These are phyloP conservation scores for Ophiostoma fasciatum DNA, from an alignment of 2,329 filamentous ascomycete genomes.

Conservation along the genomic window DNA sequence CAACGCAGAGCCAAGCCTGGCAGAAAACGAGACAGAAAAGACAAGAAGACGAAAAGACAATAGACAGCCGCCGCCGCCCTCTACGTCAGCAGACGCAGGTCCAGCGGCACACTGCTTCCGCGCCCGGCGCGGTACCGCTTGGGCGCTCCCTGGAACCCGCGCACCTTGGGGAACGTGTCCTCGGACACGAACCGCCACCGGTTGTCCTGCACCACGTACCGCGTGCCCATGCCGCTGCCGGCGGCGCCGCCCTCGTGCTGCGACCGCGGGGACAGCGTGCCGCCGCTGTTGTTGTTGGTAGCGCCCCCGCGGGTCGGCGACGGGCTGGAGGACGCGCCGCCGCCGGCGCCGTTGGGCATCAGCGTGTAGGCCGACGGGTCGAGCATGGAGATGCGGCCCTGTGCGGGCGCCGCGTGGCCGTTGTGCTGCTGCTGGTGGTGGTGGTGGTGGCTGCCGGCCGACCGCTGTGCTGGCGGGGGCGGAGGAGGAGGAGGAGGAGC, in stretches of 20 bases:
- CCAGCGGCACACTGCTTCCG: conserved; percentile 85
- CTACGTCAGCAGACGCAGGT: conserved; percentile 39
- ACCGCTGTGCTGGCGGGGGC: conserved; percentile 12
- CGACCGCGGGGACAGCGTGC: conserved; percentile 13
- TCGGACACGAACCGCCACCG: conserved; percentile 84
- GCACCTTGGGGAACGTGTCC: conserved; percentile 65
- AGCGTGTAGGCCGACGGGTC: conserved; percentile 67
- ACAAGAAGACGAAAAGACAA: background rate
- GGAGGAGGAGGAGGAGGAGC: too few species aligned
- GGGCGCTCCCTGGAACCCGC: conserved; percentile 58
- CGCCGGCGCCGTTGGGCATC: conserved; percentile 39
- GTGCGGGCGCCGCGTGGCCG: conserved; percentile 27
- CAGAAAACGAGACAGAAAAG: background rate
- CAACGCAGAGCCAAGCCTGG: too few species aligned
- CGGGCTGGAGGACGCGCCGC: conserved; percentile 24
- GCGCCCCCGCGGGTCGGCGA: conserved; percentile 25
- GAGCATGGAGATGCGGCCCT: conserved; percentile 45
- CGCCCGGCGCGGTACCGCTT: conserved; percentile 80
- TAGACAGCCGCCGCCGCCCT: background rate
- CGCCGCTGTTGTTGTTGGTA: conserved; percentile 12
- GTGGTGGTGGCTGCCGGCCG: background rate
- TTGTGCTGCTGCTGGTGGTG: conserved; percentile 12
- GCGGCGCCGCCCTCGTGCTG: conserved; percentile 14
- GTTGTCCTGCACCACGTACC: conserved; percentile 54
- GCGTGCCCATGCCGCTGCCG: too few species aligned